Percentiles rank a stretch among this genome's conserved stretches.
Conservation (phyloP, 1,284 basidiomycete species). For the Pyrrhoderma noxium region DNA sequence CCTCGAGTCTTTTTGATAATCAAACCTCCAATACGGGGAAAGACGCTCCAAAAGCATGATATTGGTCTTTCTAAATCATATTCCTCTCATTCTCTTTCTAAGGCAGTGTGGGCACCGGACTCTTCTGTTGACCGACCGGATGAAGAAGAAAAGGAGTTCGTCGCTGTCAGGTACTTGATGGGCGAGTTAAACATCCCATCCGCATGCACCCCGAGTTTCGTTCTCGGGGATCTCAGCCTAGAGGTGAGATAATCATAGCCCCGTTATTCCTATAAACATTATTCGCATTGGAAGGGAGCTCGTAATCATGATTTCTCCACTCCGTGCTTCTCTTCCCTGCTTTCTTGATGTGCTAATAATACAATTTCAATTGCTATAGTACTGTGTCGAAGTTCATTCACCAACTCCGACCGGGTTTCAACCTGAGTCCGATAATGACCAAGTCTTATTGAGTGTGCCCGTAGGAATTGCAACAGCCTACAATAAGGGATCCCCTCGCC, state of each 20-base stretch:
- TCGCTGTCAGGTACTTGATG: background rate
- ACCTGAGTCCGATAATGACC: background rate
- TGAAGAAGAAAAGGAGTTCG: too few species aligned
- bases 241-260: constrained; percentile 2
- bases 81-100: background rate
- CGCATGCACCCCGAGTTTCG: constrained; percentile 7
- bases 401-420: constrained; percentile 10
- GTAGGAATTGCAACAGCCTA: constrained; percentile 5
- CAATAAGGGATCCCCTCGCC: constrained; percentile 3
- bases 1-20: constrained; percentile 10
- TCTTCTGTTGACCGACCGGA: background rate
- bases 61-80: too few species aligned
- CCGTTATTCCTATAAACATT: background rate
- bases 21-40: constrained; percentile 5
- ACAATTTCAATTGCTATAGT: constrained; percentile 2
- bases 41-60: too few species aligned
- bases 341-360: too few species aligned
- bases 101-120: constrained; percentile 12
- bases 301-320: too few species aligned
- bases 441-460: constrained; percentile 1
- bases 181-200: constrained; percentile 15
- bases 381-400: constrained; percentile 13
- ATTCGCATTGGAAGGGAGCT: too few species aligned
- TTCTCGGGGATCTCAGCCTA: constrained; percentile 9
- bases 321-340: too few species aligned